These are phyloP conservation scores for Exophiala dermatitidis DNA, from an alignment of 2,329 filamentous ascomycete genomes.

Conservation along the genomic window DNA sequence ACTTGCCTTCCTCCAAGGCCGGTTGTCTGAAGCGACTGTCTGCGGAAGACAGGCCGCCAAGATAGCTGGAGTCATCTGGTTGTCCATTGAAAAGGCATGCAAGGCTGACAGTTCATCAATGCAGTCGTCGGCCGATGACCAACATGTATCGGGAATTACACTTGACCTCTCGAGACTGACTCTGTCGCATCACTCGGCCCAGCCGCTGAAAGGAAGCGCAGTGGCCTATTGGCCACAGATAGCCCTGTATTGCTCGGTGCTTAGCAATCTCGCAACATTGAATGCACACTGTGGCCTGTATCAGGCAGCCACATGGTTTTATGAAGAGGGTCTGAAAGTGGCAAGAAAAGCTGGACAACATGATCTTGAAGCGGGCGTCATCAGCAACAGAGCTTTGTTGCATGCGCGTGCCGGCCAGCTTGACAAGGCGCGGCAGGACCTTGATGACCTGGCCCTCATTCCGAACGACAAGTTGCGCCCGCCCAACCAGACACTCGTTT, in stretches of 20 bases:
- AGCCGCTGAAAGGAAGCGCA: conserved; percentile 38
- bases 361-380: neutral
- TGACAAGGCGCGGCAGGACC: conserved; percentile 4
- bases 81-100: conserved; percentile 29
- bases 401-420: conserved; percentile 17
- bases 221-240: conserved; percentile 76
- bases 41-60: conserved; percentile 25
- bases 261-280: conserved; percentile 66
- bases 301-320: conserved; percentile 80
- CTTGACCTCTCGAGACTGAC: conserved; percentile 37
- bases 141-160: conserved; percentile 34
- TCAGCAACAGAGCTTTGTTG: conserved; percentile 13
- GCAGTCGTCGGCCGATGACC: conserved; percentile 10
- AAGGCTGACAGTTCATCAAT: conserved; percentile 20
- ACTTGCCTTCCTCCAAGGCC: conserved; percentile 13
- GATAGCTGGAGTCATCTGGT: conserved; percentile 21
- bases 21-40: conserved; percentile 12
- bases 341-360: conserved; percentile 41
- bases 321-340: conserved; percentile 73
- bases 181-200: conserved; percentile 28
- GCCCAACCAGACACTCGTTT: neutral
- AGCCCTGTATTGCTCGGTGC: conserved; percentile 61
- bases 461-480: neutral
- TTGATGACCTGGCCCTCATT: neutral
- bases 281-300: conserved; percentile 81